phyloP scores from a whole-genome alignment of 768 basidiomycete species.

The Phlebiopsis flavidoalba region DNA sequence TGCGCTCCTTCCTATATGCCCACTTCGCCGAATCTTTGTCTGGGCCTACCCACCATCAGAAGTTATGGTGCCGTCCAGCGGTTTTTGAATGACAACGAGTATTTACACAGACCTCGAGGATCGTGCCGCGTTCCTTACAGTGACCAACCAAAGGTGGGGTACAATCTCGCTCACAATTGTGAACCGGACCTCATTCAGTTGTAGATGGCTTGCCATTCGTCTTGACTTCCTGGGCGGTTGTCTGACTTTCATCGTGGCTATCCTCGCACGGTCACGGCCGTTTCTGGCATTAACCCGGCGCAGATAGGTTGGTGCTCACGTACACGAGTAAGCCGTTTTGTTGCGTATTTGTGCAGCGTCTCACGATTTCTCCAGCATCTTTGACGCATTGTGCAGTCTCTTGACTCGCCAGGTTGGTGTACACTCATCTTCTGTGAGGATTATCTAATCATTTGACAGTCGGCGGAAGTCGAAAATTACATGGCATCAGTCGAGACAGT shows the following conservation, averaged over 20 bases:
- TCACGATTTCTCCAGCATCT: conserved; percentile 28
- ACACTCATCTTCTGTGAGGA: conserved; percentile 14
- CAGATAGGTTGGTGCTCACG: conserved; percentile 70
- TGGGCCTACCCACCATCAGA: conserved; percentile 64
- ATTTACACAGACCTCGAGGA: conserved; percentile 72
- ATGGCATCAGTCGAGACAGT: conserved; percentile 65
- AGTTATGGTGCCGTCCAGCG: conserved; percentile 62
- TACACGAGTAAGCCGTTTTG: conserved; percentile 43
- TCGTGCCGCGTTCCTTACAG: conserved; percentile 60
- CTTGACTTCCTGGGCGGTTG: conserved; percentile 66
- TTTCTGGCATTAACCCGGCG: conserved; percentile 55
- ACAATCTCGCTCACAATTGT: background rate
- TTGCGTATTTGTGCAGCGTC: background rate
- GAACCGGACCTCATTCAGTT: background rate
- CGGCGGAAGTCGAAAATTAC: conserved; percentile 67
- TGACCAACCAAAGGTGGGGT: conserved; percentile 59
- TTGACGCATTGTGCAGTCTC: conserved; percentile 50
- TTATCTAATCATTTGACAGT: conserved; percentile 12
- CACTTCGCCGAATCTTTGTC: conserved; percentile 76
- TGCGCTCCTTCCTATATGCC: conserved; percentile 70
- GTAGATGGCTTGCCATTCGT: conserved; percentile 65
- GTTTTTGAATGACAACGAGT: conserved; percentile 61
- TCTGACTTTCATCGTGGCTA: conserved; percentile 54
- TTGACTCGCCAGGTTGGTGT: conserved; percentile 36
- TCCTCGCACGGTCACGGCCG: conserved; percentile 57